Evolutionary conservation across 2,329 filamentous ascomycete genomes (phyloP), one percentile per base, ranked within the genome.

Genomic region (Alternaria conjuncta): DNA sequence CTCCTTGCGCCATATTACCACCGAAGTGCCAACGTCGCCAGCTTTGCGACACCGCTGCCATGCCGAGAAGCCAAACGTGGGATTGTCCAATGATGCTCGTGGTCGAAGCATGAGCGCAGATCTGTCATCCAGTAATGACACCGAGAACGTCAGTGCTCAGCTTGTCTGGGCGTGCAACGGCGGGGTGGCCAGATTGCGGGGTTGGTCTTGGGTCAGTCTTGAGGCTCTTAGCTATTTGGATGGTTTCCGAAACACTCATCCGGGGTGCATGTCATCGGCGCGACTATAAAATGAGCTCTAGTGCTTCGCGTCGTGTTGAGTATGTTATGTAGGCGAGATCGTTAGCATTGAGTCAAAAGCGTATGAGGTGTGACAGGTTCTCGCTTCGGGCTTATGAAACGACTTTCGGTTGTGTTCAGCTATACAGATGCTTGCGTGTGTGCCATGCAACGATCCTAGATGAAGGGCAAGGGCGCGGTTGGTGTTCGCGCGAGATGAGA

Each of bases 121-220:
- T 54, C 53, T 15, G 12, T 28, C 18, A n/a, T 21, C 63, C 59
- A 65, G 53, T 62, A 23, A 49, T 21, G 25, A 30, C 25, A 36
- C 21, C 26, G 26, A 21, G 41, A 20, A 32, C 10, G 21, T n/a
- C 7, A 12, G 25, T 55, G 60, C 56, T 54, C 44, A 63, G 63
- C 56, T 18, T 55, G 10, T 44, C 51, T 60, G 56, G 51, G 43
- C 60, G 51, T 44, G 43, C 41, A 21, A 30, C 26, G 56, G 56
- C 41, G 47, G 26, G 49, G 58, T 58, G 56, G 60, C 58, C 64
- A 70, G 23, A 63, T 55, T 70, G 68, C 66, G 68, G 68, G 66
- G 68, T 66, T 54, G 23, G 32, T 44, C 62, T 70, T 65, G 62
- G 66, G 21, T 25, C 44, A 43, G 20, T 49, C 20, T 32, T 59